Base-by-base conservation (phyloP, 805 yeast species). In the Jamesozyma lodderae region DNA sequence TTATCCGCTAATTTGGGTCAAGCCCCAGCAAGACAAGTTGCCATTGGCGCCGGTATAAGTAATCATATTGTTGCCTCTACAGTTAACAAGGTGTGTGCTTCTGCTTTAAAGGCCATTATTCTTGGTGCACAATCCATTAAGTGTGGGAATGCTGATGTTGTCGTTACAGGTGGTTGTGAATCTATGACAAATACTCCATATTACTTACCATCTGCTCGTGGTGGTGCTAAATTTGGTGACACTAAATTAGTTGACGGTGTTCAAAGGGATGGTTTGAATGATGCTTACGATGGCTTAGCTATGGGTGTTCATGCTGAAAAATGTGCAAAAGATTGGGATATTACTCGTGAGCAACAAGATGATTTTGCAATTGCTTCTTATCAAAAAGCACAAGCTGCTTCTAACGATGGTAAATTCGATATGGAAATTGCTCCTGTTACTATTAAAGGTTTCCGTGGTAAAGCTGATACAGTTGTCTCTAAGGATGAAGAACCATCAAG, bases 241-340 rank as follows among this genome's bases (percentile, higher is more conserved):
- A 64, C 78, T 37, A 50, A 69, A 17, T 51, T 90, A 46, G 77
- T 88, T 34, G 99, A 92, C 59, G 97, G 96, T 57, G 66, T 92
- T 43, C 83, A 81, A 62, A 79, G 79, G 59, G 99, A 92, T 64
- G 99, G 98, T 53, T 70, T 92, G 52, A 72, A 77, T 60, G 98
- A 92, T 63, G 97, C 92, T 25, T 92, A 87, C 67, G 84, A 81
- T 51, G 77, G 79, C 48, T 64, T 70, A 49, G 83, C 94, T 47
- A 92, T 92, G 99, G 98, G 98, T 60, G 83, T 83, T 41, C 87
- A 92, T 49, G 98, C 95, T 48, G 99, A 92, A 67, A 87, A 87
- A 62, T 87, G 96, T 68, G 97, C 97, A 31, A 68, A 68, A 38
- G 95, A 87, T 58, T 78, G 85, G 66, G 60, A 60, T 15, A 59